phyloP scores from a whole-genome alignment of 176 grass and related monocot species.

The Paspalum notatum region DNA sequence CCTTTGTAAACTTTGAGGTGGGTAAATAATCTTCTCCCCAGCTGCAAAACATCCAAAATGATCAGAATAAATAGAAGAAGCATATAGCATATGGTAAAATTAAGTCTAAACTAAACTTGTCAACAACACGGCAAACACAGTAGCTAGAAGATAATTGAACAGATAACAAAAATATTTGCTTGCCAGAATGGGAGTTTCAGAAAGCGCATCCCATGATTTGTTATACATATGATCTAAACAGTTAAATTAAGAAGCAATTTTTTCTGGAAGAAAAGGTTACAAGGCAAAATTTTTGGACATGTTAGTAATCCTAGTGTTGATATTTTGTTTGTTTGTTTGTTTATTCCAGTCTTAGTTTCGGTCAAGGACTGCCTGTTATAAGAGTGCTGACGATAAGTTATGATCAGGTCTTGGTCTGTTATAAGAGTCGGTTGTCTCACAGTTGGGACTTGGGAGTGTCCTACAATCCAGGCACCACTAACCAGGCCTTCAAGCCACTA shows the following conservation, averaged over 20 bases:
- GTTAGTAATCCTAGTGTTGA: too few relatives aligned
- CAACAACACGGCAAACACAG: not conserved
- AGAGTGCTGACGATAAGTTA: too few relatives aligned
- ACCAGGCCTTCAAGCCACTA: too few relatives aligned
- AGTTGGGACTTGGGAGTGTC: too few relatives aligned
- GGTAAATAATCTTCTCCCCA: constrained; percentile 92
- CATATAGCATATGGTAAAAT: not conserved
- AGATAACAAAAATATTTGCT: not conserved
- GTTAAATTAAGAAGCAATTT: not conserved
- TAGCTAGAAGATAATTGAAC: constrained; percentile 1
- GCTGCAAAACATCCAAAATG: constrained; percentile 51
- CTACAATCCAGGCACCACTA: too few relatives aligned
- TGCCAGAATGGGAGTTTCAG: not conserved
- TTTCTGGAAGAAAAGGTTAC: not conserved
- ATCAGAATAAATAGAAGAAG: not conserved
- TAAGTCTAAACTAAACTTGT: not conserved
- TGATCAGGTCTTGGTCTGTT: too few relatives aligned
- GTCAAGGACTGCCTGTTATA: too few relatives aligned
- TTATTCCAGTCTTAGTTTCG: too few relatives aligned
- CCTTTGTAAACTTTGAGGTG: constrained; percentile 98
- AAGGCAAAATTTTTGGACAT: not conserved
- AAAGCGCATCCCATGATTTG: not conserved
- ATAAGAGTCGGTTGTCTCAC: too few relatives aligned
- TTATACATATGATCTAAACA: not conserved
- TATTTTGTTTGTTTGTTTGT: too few relatives aligned